Evolutionary conservation across 345 rosid genomes (phyloP), one percentile per base, ranked within the genome.

Genomic region (Syzygium aromaticum): DNA sequence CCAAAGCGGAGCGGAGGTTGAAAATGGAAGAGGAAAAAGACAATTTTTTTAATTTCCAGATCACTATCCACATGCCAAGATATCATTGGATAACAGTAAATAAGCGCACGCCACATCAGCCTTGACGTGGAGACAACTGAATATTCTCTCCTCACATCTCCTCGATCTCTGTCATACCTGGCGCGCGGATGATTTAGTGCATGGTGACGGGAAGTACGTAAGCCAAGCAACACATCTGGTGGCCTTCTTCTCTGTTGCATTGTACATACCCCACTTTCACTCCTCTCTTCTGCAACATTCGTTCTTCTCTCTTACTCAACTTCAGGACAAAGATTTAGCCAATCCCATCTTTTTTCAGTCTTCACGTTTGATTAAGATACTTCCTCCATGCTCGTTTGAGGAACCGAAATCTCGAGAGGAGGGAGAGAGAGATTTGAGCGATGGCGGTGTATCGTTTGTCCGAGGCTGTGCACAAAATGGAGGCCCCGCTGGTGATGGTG

Each of bases 401-500:
- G 21, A 64, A 12, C 59, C 46, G 11, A 52, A 53, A 54, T 38
- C 27, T 15, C 5, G 0, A 38, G 25, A 2, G 22, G 38, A 73
- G 80, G 7, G 25, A 86, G 61, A 59, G 38, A 84, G 27, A 27
- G 40, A 64, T 67, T 67, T 43, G 12, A 38, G 80, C 3, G 27
- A 73, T 52, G 30, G 38, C 11, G 8, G 8, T 2, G 28, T 12
- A 56, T 57, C 30, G 53, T 80, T 5, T 83, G 83, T 73, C 21
- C 5, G 17, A 59, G 11, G 86, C 57, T 12, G 0, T 59, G 52
- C n/a, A 85, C 52, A 54, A 77, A 38, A 27, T 80, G 89, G 86
- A 78, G 85, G 87, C 87, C 23, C 40, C 53, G 22, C 10, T 78
- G 87, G 56, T 80, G 84, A 88, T 88, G 89, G 87, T 82, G 78